Base-by-base conservation (phyloP, 2,329 filamentous ascomycete species). In the Blastomyces parvus region DNA sequence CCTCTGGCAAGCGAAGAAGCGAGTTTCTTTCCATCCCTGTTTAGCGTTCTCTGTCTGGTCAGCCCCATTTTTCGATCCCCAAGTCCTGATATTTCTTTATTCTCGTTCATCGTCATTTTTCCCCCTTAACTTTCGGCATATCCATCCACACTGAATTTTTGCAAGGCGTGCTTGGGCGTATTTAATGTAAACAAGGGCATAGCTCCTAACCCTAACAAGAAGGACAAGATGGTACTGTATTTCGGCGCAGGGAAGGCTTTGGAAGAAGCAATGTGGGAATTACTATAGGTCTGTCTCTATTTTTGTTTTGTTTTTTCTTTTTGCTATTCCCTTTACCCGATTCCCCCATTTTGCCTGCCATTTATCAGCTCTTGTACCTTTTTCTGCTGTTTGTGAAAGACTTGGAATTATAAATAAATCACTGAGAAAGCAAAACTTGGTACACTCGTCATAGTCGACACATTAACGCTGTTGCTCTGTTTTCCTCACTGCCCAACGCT, bases 151-250 rank as follows among this genome's bases (percentile, higher is more conserved):
- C 5, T 33, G n/a, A 25, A 6, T 14, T 55, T 55, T 55, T 36
- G 52, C 52, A 36, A 55, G 52, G 52, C 52, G 52, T 36, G 52
- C 36, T n/a, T 55, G n/a, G 52, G 52, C 52, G 17, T 55, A 55
- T 55, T 11, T 13, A 33, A 36, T n/a, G 6, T 36, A 55, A 55
- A 7, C 17, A n/a, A 36, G 17, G 52, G 30, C 22, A 22, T 22
- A 53, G 17, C 22, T 33, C 11, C 30, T n/a, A n/a, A n/a, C 42
- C 30, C 30, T 30, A 36, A 55, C 27, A 36, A 55, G 52, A 55
- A 36, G 30, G 30, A 9, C 11, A 36, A 27, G 19, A 25, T 17
- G 52, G 30, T 33, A 17, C 30, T 38, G 36, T 38, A 5, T 36
- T 33, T 30, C 19, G 52, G 52, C 52, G 52, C 30, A 55, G 19